Evolutionary conservation across 768 basidiomycete species (phyloP).

Genomic region (Clavulina sp.): DNA sequence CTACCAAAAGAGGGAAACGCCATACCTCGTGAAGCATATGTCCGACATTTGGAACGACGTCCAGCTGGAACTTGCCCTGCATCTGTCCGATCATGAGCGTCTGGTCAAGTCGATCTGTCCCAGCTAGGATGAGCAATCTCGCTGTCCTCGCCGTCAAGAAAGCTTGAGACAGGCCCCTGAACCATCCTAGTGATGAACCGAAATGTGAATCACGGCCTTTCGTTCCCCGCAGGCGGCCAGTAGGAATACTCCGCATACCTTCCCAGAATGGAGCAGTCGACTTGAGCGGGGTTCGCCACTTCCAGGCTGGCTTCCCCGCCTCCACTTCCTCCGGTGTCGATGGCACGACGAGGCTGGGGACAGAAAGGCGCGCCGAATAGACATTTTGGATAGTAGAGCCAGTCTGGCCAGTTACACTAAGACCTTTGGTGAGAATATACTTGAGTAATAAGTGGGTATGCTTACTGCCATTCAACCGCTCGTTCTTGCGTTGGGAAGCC

Average conservation of each 20-base stretch:
- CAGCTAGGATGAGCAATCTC: slow-evolving; percentile 76
- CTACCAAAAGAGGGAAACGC: slow-evolving; percentile 1
- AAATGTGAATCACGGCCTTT: neutral
- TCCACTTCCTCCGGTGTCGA: slow-evolving; percentile 12
- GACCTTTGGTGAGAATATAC: neutral
- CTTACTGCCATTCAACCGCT: slow-evolving; percentile 93
- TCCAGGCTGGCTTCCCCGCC: slow-evolving; percentile 23
- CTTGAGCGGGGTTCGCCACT: slow-evolving; percentile 73
- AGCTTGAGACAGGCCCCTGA: slow-evolving; percentile 55
- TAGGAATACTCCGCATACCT: slow-evolving; percentile 45
- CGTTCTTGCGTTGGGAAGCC: slow-evolving; percentile 71
- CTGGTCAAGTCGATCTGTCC: slow-evolving; percentile 81
- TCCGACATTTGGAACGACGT: slow-evolving; percentile 70
- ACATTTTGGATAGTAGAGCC: slow-evolving; percentile 72
- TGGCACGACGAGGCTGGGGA: slow-evolving; percentile 57
- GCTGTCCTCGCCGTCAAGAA: slow-evolving; percentile 70
- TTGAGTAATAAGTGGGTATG: slow-evolving; percentile 9
- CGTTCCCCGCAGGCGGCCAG: no score
- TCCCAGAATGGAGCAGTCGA: slow-evolving; percentile 83
- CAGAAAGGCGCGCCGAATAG: slow-evolving; percentile 71
- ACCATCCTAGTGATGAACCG: slow-evolving; percentile 53
- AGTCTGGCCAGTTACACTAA: slow-evolving; percentile 33
- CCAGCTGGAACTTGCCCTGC: slow-evolving; percentile 91
- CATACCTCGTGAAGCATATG: slow-evolving; percentile 89
- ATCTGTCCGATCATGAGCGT: slow-evolving; percentile 94